Percentiles rank a stretch among this genome's conserved stretches.
These are phyloP conservation scores for Lentinula raphanica DNA, from an alignment of 768 basidiomycete species.

Conservation along the genomic window DNA sequence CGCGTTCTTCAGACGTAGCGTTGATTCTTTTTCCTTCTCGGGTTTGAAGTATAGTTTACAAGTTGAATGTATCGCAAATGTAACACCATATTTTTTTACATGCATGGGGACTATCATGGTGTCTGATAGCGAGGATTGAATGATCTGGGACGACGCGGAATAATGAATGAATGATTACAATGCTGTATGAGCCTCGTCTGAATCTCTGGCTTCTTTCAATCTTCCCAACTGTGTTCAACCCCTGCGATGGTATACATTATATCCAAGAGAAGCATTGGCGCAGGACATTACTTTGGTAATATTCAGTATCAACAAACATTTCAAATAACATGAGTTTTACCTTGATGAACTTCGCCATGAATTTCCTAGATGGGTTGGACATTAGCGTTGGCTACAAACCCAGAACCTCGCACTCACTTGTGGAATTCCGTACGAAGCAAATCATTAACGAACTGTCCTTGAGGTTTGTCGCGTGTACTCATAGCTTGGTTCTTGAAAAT, in stretches of 20 bases:
- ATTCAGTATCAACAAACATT: background rate
- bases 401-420: conserved; percentile 61
- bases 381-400: no score
- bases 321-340: conserved; percentile 25
- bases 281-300: background rate
- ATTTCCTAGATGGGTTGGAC: conserved; percentile 54
- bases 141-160: no score
- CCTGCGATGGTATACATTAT: no score
- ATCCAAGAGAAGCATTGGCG: background rate
- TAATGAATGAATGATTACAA: no score
- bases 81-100: background rate
- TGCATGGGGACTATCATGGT: no score
- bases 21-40: background rate
- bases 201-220: no score
- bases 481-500: conserved; percentile 94
- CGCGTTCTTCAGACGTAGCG: background rate
- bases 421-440: conserved; percentile 91
- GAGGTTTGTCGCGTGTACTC: conserved; percentile 26
- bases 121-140: no score
- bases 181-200: no score
- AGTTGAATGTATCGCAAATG: background rate
- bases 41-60: background rate
- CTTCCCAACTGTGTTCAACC: no score
- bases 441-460: conserved; percentile 92
- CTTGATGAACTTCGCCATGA: conserved; percentile 91